Conservation (phyloP, 371 early-diverging fungal species). For the Syncephalis plumigaleata region DNA sequence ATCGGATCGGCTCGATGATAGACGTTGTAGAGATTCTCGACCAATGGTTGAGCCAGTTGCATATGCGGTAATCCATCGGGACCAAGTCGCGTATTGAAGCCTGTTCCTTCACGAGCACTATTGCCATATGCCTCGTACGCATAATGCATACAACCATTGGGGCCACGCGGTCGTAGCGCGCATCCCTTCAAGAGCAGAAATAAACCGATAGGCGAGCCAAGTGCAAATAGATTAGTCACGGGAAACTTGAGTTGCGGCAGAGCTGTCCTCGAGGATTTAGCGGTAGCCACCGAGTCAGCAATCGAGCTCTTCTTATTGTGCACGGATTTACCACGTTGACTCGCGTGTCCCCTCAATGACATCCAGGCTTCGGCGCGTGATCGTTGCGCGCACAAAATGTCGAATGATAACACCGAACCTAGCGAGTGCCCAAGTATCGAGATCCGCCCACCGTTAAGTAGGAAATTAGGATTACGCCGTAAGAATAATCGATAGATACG, state of each 20-base stretch:
- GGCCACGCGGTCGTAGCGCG: too few species aligned
- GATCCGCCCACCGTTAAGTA: conserved; percentile 40
- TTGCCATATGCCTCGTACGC: background rate
- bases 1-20: conserved; percentile 44
- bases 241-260: conserved; percentile 17
- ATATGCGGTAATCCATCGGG: conserved; percentile 11
- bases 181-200: conserved; percentile 54
- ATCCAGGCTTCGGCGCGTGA: too few species aligned
- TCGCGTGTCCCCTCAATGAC: too few species aligned
- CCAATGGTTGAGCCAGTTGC: conserved; percentile 36
- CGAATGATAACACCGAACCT: conserved; percentile 58
- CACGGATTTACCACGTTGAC: too few species aligned
- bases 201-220: conserved; percentile 62
- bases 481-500: conserved; percentile 44
- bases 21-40: conserved; percentile 59
- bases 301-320: too few species aligned
- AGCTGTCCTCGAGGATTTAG: too few species aligned
- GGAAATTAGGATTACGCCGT: conserved; percentile 51
- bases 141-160: too few species aligned
- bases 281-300: too few species aligned
- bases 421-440: conserved; percentile 67
- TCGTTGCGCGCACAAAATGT: conserved; percentile 48
- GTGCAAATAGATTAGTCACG: conserved; percentile 37
- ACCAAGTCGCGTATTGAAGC: conserved; percentile 7
- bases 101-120: background rate